Evolutionary conservation across 768 basidiomycete species (phyloP).

Genomic region (Tephrocybe sp.): DNA sequence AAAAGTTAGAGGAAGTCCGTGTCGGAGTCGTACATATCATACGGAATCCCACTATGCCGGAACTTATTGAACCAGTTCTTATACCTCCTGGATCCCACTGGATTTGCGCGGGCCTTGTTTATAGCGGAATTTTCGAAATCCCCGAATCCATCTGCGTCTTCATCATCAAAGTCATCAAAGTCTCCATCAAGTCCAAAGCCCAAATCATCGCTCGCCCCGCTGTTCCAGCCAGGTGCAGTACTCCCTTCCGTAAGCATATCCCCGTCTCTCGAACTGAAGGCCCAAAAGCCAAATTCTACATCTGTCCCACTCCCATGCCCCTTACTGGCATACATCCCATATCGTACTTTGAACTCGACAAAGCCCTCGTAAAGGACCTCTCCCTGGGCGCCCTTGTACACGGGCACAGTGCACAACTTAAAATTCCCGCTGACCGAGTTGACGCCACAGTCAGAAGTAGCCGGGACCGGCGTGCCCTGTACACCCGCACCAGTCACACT

Average conservation of each 20-base stretch:
- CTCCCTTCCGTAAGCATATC: conserved; percentile 2
- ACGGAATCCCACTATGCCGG: not conserved
- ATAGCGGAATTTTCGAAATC: too few relatives aligned
- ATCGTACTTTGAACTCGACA: conserved; percentile 5
- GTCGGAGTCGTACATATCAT: not conserved
- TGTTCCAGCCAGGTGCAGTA: conserved; percentile 1
- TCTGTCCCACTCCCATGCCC: conserved; percentile 1
- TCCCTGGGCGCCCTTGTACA: conserved; percentile 3
- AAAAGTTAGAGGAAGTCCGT: too few relatives aligned
- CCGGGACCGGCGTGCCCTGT: not conserved
- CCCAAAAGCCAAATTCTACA: conserved; percentile 7
- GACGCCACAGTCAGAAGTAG: conserved; percentile 1
- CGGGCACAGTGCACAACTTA: conserved; percentile 1
- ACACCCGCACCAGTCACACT: not conserved
- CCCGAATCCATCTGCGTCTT: too few relatives aligned
- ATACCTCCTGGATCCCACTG: not conserved
- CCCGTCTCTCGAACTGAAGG: conserved; percentile 1
- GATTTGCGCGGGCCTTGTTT: too few relatives aligned
- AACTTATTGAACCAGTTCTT: conserved; percentile 1
- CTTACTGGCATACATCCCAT: conserved; percentile 6
- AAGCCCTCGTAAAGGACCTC: conserved; percentile 5
- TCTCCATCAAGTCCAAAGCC: not conserved
- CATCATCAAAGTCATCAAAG: too few relatives aligned
- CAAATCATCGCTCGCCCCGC: not conserved
- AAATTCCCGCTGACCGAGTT: conserved; percentile 5